Conservation (phyloP, 164 flowering plant species). For the Berberis vulgaris region DNA sequence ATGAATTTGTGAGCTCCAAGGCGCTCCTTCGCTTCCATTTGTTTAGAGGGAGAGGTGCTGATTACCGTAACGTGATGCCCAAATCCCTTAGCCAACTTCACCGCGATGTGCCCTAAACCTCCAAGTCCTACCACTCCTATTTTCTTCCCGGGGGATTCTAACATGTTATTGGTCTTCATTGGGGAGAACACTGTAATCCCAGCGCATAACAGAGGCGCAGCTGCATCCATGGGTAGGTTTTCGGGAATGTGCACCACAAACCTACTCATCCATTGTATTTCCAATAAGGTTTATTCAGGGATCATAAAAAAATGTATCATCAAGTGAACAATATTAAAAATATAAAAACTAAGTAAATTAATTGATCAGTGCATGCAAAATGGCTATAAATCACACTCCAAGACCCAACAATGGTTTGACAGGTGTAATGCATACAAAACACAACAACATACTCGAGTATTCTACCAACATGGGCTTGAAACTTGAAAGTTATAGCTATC, state of each 20-base stretch:
- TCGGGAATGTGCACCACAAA: slow-evolving; percentile 58
- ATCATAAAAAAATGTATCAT: no score
- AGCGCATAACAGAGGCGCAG: slow-evolving; percentile 67
- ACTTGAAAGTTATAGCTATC: no score
- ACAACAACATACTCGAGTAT: no score
- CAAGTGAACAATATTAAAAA: no score
- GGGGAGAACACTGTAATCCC: slow-evolving; percentile 69
- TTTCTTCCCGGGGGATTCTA: slow-evolving; percentile 37
- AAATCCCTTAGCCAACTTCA: slow-evolving; percentile 69
- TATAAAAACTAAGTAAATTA: no score
- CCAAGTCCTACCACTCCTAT: slow-evolving; percentile 73
- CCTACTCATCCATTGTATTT: slow-evolving; percentile 14
- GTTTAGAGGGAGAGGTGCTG: slow-evolving; percentile 68
- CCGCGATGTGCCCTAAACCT: slow-evolving; percentile 70
- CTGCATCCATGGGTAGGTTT: slow-evolving; percentile 51
- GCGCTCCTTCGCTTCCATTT: slow-evolving; percentile 45
- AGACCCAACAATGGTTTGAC: no score
- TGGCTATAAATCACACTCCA: no score
- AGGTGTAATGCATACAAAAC: no score
- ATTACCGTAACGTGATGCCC: slow-evolving; percentile 77
- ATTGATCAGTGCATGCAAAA: no score
- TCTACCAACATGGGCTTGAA: no score
- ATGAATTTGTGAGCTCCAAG: slow-evolving; percentile 66
- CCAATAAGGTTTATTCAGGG: no score
- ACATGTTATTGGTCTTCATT: slow-evolving; percentile 44